These are phyloP conservation scores for Rhodosporidiobolus odoratus DNA, from an alignment of 768 basidiomycete genomes.

Conservation along the genomic window DNA sequence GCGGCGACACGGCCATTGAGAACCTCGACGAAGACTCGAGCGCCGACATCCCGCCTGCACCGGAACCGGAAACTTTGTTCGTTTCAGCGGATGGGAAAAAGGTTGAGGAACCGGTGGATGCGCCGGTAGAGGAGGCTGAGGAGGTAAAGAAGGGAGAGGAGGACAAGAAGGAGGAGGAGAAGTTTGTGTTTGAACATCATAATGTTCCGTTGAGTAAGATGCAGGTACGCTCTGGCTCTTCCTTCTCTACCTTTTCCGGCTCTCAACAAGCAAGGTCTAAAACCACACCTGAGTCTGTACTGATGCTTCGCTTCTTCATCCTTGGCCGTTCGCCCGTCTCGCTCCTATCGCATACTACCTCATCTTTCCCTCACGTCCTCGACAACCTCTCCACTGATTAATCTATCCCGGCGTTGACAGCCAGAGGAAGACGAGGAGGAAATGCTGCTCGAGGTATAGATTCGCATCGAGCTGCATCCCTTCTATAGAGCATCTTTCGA, in stretches of 20 bases:
- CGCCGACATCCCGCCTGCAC: neutral
- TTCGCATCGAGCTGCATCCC: no score
- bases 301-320: no score
- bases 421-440: no score
- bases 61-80: neutral
- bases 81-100: conserved; percentile 10
- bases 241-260: neutral
- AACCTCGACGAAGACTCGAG: conserved; percentile 46
- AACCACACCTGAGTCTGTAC: no score
- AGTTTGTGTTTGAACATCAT: conserved; percentile 14
- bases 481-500: no score
- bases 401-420: no score
- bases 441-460: no score
- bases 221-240: neutral
- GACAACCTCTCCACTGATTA: no score
- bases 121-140: neutral
- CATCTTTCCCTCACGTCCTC: no score
- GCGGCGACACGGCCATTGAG: conserved; percentile 49
- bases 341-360: no score
- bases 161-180: conserved; percentile 25
- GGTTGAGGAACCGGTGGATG: neutral
- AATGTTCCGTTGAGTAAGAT: conserved; percentile 11
- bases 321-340: no score
- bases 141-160: conserved; percentile 25
- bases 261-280: no score